Evolutionary conservation across 208 protist genomes (phyloP).

Genomic region (Novymonas esmeraldas): DNA sequence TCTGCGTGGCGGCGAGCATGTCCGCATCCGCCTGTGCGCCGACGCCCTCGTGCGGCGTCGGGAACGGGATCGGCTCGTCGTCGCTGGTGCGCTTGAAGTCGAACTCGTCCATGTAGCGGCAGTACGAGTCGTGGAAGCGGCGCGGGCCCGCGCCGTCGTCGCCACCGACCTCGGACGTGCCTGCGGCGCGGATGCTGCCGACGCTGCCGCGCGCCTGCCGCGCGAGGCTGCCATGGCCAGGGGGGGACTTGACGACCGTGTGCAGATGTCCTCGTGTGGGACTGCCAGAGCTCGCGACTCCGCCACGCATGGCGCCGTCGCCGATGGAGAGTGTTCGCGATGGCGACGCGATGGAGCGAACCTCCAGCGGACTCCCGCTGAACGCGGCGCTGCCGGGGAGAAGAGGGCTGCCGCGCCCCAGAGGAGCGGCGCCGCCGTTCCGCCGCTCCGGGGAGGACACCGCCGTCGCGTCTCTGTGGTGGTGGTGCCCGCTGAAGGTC

Average conservation of each 20-base stretch:
- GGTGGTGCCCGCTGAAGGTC: too few species aligned
- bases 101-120: slow-evolving; percentile 28
- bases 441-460: not conserved
- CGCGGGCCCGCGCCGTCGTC: slow-evolving; percentile 2
- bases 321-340: not conserved
- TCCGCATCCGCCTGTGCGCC: slow-evolving; percentile 34
- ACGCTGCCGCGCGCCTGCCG: not conserved
- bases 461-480: not conserved
- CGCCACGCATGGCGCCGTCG: not conserved
- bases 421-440: not conserved
- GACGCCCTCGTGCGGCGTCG: slow-evolving; percentile 48
- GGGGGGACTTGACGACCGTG: not conserved
- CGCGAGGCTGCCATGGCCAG: not conserved
- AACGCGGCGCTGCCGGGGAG: not conserved
- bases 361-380: not conserved
- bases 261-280: too few species aligned
- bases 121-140: slow-evolving; percentile 23
- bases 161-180: slow-evolving; percentile 6
- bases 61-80: slow-evolving; percentile 18
- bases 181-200: slow-evolving; percentile 4
- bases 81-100: slow-evolving; percentile 16
- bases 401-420: too few species aligned
- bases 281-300: not conserved
- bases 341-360: not conserved
- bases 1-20: slow-evolving; percentile 13